Conservation (phyloP, 495 filamentous ascomycete species). For the Trichoderma reesei region DNA sequence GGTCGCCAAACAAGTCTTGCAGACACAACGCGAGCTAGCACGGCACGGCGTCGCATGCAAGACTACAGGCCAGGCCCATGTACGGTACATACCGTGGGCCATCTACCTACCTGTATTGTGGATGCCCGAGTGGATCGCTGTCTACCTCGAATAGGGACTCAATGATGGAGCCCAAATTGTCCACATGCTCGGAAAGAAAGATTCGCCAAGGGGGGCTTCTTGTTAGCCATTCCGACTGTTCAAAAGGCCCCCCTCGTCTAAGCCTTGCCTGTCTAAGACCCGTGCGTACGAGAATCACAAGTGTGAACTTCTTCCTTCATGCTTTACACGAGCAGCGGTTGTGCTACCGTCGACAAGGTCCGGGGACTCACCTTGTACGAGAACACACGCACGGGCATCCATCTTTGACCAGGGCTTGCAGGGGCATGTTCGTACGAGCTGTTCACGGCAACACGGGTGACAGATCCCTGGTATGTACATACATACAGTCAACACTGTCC, state of each 20-base stretch:
- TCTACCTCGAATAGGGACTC: conserved; percentile 5
- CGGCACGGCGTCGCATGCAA: conserved; percentile 1
- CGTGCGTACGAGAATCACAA: neutral
- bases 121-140: neutral
- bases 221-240: neutral
- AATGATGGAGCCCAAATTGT: conserved; percentile 5
- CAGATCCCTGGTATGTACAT: neutral
- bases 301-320: too few species aligned
- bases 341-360: too few species aligned
- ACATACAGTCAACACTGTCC: neutral
- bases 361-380: neutral
- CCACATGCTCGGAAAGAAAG: conserved; percentile 9
- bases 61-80: too few species aligned
- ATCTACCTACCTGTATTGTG: conserved; percentile 1
- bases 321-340: neutral
- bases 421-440: too few species aligned
- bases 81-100: too few species aligned
- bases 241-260: neutral
- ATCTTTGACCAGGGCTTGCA: too few species aligned
- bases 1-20: conserved; percentile 7
- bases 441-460: neutral
- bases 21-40: neutral
- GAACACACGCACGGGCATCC: neutral
- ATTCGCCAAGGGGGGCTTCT: neutral
- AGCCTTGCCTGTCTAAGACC: neutral